Evolutionary conservation across 495 filamentous ascomycete species (phyloP), one percentile per base, ranked within the genome.

Genomic region (Penicillium ochrochloron): DNA sequence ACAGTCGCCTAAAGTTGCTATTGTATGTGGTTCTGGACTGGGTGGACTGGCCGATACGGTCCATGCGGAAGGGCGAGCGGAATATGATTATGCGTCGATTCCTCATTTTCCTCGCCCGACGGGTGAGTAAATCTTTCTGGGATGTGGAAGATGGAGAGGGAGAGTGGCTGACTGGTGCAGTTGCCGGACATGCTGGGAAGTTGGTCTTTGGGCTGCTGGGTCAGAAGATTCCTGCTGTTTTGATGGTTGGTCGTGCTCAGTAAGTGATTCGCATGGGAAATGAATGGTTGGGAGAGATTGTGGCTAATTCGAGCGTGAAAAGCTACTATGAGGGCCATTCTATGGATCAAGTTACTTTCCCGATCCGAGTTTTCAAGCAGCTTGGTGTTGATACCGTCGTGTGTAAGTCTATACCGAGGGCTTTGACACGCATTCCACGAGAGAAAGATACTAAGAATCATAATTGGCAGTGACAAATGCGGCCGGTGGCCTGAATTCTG

Each of bases 271-370:
- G n/a, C 17, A 35, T 17, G 27, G 66, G 52, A 17, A 41, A 5
- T 44, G 25, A 41, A 5, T 44, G n/a, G 2, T 0, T 11, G 12
- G 8, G 14, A 35, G 14, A 46, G 29, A 3, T 35, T 2, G 14
- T 8, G 48, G 29, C 55, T 62, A 27, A 63, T 56, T 23, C 3
- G 11, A 19, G 17, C 9, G 31, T 31, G 31, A 19, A 33, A 55
- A 93, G 90, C 74, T 93, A 88, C 73, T 93, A 91, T 72, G 90
- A 93, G 77, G 90, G 90, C 12, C 84, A 92, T 74, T 84, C 85
- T 1, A 87, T 93, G 71, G 81, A 89, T 50, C 77, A 80, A 52
- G 81, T 91, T 21, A 90, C 89, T 39, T 90, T 91, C 67, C 88
- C 89, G 19, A 83, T 89, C 25, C 84, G 90, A 27, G 86, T 92